Evolutionary conservation across 352 stramenopile species (phyloP).

Genomic region (Phytophthora agathidicida): DNA sequence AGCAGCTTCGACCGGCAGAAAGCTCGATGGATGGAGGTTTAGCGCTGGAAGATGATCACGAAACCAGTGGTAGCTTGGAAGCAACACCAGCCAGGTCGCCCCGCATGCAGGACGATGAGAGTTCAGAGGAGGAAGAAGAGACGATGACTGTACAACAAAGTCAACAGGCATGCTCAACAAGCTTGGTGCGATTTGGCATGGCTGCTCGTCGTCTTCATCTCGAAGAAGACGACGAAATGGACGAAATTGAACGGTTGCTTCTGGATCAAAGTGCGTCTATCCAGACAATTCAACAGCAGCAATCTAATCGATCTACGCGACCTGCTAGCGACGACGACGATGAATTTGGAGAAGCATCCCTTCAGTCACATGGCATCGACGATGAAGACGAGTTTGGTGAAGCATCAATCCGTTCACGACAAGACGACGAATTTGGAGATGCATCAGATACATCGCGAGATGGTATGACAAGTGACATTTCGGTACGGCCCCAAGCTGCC

Average conservation of each 20-base stretch:
- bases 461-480: no score
- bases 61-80: background rate
- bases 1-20: constrained; percentile 22
- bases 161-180: background rate
- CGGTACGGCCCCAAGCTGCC: constrained; percentile 12
- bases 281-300: background rate
- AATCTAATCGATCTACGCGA: background rate
- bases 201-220: constrained; percentile 5
- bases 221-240: constrained; percentile 30
- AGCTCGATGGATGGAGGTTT: background rate
- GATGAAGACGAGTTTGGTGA: background rate
- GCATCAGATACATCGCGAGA: no score
- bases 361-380: background rate
- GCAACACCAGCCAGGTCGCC: background rate
- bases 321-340: constrained; percentile 4
- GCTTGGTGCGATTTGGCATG: constrained; percentile 6
- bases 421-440: no score
- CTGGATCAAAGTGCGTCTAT: constrained; percentile 13
- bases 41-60: background rate
- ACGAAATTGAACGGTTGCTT: constrained; percentile 25
- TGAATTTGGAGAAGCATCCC: constrained; percentile 8
- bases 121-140: constrained; percentile 20
- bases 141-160: constrained; percentile 2
- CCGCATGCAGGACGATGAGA: constrained; percentile 8
- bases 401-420: no score